Evolutionary conservation across 2,329 filamentous ascomycete genomes (phyloP), one percentile per base, ranked within the genome.

Genomic region (Juglanconis sp.): DNA sequence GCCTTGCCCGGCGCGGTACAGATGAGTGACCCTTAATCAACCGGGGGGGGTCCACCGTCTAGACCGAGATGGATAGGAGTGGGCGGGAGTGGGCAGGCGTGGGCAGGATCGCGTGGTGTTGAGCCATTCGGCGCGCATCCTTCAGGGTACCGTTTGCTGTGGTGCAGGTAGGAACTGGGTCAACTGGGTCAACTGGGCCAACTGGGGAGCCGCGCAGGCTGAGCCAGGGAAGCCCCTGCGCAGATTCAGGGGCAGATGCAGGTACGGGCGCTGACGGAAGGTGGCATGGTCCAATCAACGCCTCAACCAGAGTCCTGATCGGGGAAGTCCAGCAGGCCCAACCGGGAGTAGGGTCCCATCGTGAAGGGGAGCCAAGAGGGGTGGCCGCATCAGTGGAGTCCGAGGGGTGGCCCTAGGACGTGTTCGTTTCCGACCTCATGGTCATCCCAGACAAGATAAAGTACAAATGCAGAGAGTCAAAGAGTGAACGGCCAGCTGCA

Each of bases 241-340:
- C 15, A 49, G 13, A 31, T 36, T 62, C 61, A 63, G 61, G 61
- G 61, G 61, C 54, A 63, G 53, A 63, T 63, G 61, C 61, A 63
- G 61, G 61, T 61, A 63, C 61, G 50, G 54, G 42, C 54, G 58
- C 61, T 36, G 53, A 46, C 30, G 34, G 46, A 32, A 35, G 50
- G 47, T 48, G 57, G 31, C 57, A 56, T 55, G 57, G 38, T n/a
- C 57, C 60, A 62, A 62, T 55, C 60, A 62, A 15, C 44, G 34
- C 40, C 38, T 47, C 32, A 35, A 49, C 36, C 40, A 15, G 15
- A 24, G n/a, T n/a, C 34, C 24, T 47, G 49, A 59, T 53, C 52
- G 17, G 24, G 51, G 53, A 49, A 34, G 40, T 40, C 11, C 36
- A 38, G 34, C 59, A 55, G 51, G 60, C 31, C 34, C 6, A 35